These are phyloP conservation scores for Rutstroemia sp. DNA, from an alignment of 2,329 filamentous ascomycete genomes.

Conservation along the genomic window DNA sequence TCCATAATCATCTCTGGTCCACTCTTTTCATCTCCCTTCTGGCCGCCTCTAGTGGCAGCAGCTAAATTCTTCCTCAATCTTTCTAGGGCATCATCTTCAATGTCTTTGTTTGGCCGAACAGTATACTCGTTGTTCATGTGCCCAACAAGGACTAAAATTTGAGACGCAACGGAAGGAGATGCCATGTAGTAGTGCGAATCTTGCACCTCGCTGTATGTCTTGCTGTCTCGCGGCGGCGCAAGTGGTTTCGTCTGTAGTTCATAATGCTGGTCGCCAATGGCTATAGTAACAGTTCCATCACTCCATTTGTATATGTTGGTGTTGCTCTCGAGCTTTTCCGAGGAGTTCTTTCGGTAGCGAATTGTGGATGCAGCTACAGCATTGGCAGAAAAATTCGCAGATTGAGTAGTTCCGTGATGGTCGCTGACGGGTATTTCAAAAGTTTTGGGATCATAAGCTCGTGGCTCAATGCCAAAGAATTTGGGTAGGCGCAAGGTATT, in stretches of 20 bases:
- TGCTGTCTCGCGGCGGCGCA: constrained; percentile 46
- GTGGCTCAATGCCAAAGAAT: constrained; percentile 64
- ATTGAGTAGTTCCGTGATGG: constrained; percentile 40
- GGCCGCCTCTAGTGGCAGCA: constrained; percentile 49
- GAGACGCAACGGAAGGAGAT: constrained; percentile 60
- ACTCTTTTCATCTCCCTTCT: constrained; percentile 45
- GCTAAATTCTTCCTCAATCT: constrained; percentile 61
- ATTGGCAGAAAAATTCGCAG: constrained; percentile 45
- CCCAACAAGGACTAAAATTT: constrained; percentile 64
- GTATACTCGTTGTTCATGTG: constrained; percentile 69
- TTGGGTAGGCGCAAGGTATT: constrained; percentile 64
- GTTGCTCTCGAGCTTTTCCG: constrained; percentile 63
- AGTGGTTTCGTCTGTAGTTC: constrained; percentile 65
- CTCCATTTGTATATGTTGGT: constrained; percentile 70
- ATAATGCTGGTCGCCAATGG: constrained; percentile 70
- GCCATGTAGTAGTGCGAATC: constrained; percentile 73
- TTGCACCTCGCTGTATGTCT: constrained; percentile 57
- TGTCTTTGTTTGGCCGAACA: constrained; percentile 57
- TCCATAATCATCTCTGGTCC: constrained; percentile 61
- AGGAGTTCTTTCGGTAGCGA: constrained; percentile 60
- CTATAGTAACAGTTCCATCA: constrained; percentile 68
- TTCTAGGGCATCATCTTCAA: constrained; percentile 65
- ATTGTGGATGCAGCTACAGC: constrained; percentile 56
- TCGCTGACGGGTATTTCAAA: constrained; percentile 58
- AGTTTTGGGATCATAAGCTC: constrained; percentile 56